Evolutionary conservation across 805 yeast genomes (phyloP).

Genomic region (Candida pseudoglaebosa): DNA sequence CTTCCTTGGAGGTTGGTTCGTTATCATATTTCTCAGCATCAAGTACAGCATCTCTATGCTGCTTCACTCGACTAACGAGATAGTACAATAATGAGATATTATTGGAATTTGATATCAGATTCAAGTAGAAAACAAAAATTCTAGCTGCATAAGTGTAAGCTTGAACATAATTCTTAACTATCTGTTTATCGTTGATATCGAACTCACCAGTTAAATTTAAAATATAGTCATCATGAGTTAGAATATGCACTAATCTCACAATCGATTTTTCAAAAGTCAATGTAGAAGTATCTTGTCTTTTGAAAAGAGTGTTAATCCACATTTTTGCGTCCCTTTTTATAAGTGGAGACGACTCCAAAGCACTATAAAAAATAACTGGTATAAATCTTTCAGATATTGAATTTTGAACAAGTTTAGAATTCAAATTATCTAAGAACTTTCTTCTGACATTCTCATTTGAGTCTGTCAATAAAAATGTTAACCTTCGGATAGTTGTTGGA

Average conservation of each 20-base stretch:
- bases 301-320: constrained; percentile 67
- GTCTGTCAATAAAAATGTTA: constrained; percentile 65
- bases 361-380: constrained; percentile 66
- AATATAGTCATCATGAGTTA: constrained; percentile 74
- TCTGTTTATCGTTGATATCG: constrained; percentile 12
- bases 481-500: constrained; percentile 47
- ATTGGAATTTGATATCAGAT: constrained; percentile 55
- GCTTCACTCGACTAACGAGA: constrained; percentile 73
- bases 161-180: constrained; percentile 17
- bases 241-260: constrained; percentile 61
- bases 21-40: constrained; percentile 27
- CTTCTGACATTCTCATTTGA: constrained; percentile 54
- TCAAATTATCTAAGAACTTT: constrained; percentile 46
- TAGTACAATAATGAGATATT: constrained; percentile 74
- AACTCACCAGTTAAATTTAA: constrained; percentile 32
- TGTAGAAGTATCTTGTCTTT: constrained; percentile 30
- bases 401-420: constrained; percentile 47
- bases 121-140: constrained; percentile 58
- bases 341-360: constrained; percentile 63
- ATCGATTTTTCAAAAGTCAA: constrained; percentile 62
- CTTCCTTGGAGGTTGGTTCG: constrained; percentile 19
- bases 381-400: constrained; percentile 61
- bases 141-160: constrained; percentile 54
- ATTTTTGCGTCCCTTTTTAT: constrained; percentile 51
- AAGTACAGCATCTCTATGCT: constrained; percentile 57